Evolutionary conservation across 371 early-diverging fungal genomes (phyloP).

Genomic region (Syncephalis fuscata): DNA sequence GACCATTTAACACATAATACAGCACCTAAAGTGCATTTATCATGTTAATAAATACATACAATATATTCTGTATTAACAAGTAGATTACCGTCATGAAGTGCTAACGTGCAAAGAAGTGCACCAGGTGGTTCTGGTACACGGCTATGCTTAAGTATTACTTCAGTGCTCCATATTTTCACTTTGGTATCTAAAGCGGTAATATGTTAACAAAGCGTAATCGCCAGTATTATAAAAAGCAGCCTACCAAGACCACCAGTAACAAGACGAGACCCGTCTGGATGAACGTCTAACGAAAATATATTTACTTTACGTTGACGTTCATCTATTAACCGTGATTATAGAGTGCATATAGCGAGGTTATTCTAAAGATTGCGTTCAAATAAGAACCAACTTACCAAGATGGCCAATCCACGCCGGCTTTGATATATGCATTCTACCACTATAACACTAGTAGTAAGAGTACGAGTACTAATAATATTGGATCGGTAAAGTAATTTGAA

Average conservation of each 20-base stretch:
- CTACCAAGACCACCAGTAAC: constrained; percentile 77
- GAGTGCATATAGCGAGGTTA: too few relatives aligned
- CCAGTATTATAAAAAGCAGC: not conserved
- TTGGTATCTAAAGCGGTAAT: constrained; percentile 37
- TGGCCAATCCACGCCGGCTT: too few relatives aligned
- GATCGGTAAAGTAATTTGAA: too few relatives aligned
- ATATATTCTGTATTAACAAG: not conserved
- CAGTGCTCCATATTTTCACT: constrained; percentile 69
- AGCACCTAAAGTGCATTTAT: constrained; percentile 39
- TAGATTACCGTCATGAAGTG: constrained; percentile 58
- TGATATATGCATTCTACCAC: too few relatives aligned
- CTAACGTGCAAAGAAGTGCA: constrained; percentile 62
- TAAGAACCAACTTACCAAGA: too few relatives aligned
- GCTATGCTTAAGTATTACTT: constrained; percentile 34
- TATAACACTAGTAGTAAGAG: too few relatives aligned
- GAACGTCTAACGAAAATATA: constrained; percentile 77
- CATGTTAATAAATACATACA: not conserved
- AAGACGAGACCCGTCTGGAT: constrained; percentile 63
- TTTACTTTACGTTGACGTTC: constrained; percentile 56
- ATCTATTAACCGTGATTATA: constrained; percentile 10
- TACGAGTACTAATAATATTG: too few relatives aligned
- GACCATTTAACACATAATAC: constrained; percentile 88
- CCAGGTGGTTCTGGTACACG: constrained; percentile 29
- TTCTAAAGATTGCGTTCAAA: too few relatives aligned
- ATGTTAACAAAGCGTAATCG: not conserved